Percentiles rank a stretch among this genome's conserved stretches.
phyloP scores from a whole-genome alignment of 2,329 filamentous ascomycete genomes.

The Apiospora malaysiana region DNA sequence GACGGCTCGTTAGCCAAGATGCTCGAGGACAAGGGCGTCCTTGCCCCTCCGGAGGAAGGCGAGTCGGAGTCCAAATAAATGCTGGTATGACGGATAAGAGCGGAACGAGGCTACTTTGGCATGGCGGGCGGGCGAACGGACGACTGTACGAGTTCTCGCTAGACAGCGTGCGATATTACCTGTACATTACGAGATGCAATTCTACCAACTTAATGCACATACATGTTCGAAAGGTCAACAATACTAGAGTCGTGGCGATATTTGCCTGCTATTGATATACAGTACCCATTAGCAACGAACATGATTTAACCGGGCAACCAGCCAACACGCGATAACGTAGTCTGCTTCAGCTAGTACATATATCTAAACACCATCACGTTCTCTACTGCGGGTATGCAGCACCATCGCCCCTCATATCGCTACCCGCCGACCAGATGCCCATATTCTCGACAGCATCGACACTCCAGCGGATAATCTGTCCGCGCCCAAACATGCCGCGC shows the following conservation, averaged over 20 bases:
- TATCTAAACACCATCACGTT: background rate
- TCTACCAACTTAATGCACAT: conserved; percentile 9
- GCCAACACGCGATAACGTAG: background rate
- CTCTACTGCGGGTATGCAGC: conserved; percentile 61
- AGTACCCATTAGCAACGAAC: background rate
- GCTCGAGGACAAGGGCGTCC: conserved; percentile 89
- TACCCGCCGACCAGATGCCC: conserved; percentile 84
- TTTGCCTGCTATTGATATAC: background rate
- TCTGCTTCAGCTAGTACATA: background rate
- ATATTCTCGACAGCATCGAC: conserved; percentile 71
- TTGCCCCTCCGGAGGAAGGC: conserved; percentile 65
- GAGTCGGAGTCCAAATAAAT: background rate
- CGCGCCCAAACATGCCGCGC: conserved; percentile 79
- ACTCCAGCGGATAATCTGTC: conserved; percentile 83
- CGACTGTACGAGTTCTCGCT: background rate
- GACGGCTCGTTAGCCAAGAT: conserved; percentile 91
- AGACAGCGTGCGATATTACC: background rate
- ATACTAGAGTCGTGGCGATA: background rate
- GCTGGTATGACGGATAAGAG: background rate
- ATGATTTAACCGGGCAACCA: background rate
- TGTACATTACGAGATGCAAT: conserved; percentile 27
- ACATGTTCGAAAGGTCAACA: background rate
- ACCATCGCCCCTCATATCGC: conserved; percentile 87
- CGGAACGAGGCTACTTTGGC: background rate
- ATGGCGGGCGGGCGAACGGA: conserved; percentile 7